Evolutionary conservation across 2,329 filamentous ascomycete genomes (phyloP).

Genomic region (Cladosporium velox): DNA sequence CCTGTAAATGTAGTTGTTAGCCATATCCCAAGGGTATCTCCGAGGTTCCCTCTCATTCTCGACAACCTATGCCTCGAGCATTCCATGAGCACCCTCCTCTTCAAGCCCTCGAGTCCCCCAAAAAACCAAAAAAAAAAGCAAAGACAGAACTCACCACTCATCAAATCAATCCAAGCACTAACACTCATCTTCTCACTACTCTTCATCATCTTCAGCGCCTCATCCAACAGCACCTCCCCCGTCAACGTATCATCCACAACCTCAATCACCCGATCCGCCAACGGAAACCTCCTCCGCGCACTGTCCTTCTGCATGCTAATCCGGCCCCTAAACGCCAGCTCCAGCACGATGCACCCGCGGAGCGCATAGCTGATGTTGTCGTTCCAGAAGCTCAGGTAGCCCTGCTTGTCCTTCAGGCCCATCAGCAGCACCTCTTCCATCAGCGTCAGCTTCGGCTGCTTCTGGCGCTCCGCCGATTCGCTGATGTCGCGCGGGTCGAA

Average conservation of each 20-base stretch:
- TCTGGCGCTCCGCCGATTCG: constrained; percentile 92
- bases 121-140: not conserved
- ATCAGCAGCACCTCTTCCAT: constrained; percentile 98
- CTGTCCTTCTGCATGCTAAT: constrained; percentile 99
- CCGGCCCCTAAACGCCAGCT: constrained; percentile 91
- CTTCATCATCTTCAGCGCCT: constrained; percentile 99
- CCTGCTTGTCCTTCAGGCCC: constrained; percentile 98
- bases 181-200: constrained; percentile 99
- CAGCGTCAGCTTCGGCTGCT: constrained; percentile 95
- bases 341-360: constrained; percentile 96
- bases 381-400: constrained; percentile 99
- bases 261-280: constrained; percentile 92
- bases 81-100: not conserved
- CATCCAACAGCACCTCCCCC: constrained; percentile 93
- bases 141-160: constrained; percentile 76
- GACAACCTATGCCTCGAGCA: not conserved
- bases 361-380: constrained; percentile 99
- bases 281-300: constrained; percentile 83
- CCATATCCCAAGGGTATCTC: not conserved
- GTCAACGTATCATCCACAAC: constrained; percentile 96
- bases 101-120: not conserved
- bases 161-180: constrained; percentile 96
- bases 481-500: constrained; percentile 97
- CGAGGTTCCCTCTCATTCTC: too few relatives aligned
- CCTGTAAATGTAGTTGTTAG: constrained; percentile 56